Conservation (phyloP, 768 basidiomycete species). For the Boletus coccyginus region DNA sequence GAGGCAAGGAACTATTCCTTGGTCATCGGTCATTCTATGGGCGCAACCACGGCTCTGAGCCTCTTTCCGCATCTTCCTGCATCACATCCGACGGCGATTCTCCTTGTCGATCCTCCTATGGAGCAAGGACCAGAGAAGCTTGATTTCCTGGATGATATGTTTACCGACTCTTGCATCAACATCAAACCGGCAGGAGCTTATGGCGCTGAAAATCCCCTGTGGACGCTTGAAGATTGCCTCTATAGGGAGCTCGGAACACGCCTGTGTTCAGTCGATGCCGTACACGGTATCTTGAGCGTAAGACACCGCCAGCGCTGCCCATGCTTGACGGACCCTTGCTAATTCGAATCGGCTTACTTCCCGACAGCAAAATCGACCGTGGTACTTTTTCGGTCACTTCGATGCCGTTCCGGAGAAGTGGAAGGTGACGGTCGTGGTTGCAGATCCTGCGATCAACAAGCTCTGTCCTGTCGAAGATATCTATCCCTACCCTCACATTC, state of each 20-base stretch:
- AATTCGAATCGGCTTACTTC: background rate
- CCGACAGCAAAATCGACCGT: conserved; percentile 13
- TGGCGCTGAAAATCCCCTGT: conserved; percentile 9
- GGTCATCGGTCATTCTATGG: conserved; percentile 22
- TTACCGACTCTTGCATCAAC: background rate
- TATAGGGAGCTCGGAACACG: conserved; percentile 10
- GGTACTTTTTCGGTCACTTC: conserved; percentile 15
- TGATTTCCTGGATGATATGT: background rate
- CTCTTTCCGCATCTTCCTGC: conserved; percentile 12
- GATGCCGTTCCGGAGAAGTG: conserved; percentile 6
- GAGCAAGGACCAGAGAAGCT: background rate
- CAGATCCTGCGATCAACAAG: conserved; percentile 14
- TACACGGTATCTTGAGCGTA: conserved; percentile 6
- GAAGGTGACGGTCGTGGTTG: conserved; percentile 13
- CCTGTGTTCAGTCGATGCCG: conserved; percentile 5
- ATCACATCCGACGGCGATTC: conserved; percentile 9
- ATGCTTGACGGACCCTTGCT: background rate
- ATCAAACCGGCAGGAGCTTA: background rate
- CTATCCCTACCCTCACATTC: conserved; percentile 12
- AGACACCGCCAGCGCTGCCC: background rate
- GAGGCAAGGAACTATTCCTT: conserved; percentile 7
- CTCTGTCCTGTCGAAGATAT: conserved; percentile 6
- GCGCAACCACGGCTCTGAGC: background rate
- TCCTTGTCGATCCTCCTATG: conserved; percentile 22
- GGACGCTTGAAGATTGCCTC: conserved; percentile 9